Conservation (phyloP, 2,329 filamentous ascomycete species). For the Coniella lustricola region DNA sequence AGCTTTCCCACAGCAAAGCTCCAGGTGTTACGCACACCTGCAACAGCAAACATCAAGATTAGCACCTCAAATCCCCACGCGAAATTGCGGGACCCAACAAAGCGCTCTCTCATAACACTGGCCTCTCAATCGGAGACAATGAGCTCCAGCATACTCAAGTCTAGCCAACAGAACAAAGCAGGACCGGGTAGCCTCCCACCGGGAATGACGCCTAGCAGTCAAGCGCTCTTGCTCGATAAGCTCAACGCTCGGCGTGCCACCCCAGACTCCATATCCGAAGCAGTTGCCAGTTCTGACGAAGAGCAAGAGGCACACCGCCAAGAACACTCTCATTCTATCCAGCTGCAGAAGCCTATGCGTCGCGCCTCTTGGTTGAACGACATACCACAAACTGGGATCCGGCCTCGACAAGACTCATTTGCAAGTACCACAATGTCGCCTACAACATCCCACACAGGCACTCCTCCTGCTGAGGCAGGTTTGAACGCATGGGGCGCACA, state of each 20-base stretch:
- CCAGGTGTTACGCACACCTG: too few species aligned
- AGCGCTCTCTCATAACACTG: background rate
- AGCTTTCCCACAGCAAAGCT: too few species aligned
- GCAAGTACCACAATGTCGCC: constrained; percentile 71
- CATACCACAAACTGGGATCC: constrained; percentile 55
- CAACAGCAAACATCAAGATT: too few species aligned
- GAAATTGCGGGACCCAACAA: too few species aligned
- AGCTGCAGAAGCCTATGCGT: constrained; percentile 56
- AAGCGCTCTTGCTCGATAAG: constrained; percentile 66
- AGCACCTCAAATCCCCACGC: too few species aligned
- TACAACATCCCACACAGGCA: constrained; percentile 72
- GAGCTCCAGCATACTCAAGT: constrained; percentile 45
- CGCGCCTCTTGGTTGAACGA: constrained; percentile 85
- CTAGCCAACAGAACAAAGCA: constrained; percentile 43
- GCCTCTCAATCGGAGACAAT: constrained; percentile 29
- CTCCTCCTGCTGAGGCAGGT: constrained; percentile 61
- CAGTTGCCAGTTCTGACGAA: constrained; percentile 88
- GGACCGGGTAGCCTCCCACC: constrained; percentile 37
- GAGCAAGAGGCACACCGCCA: constrained; percentile 64
- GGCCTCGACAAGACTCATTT: constrained; percentile 70
- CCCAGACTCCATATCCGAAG: constrained; percentile 72
- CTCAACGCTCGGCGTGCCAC: constrained; percentile 74
- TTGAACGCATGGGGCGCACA: constrained; percentile 50
- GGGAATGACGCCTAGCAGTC: constrained; percentile 46
- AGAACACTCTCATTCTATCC: constrained; percentile 41